Conservation (phyloP, 2,329 filamentous ascomycete genomes). For the Periconia sp. region DNA sequence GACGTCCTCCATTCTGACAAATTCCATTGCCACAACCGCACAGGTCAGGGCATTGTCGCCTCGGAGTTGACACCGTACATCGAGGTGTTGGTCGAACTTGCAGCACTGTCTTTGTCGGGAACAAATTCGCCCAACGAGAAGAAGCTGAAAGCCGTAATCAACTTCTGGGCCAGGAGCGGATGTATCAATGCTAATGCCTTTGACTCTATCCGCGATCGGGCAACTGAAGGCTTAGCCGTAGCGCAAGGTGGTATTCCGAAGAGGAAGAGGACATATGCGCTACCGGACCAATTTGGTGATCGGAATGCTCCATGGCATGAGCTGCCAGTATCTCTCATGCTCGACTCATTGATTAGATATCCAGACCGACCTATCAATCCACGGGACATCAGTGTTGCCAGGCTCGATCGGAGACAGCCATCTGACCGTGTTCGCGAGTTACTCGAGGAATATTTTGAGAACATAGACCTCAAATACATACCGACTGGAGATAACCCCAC, state of each 20-base stretch:
- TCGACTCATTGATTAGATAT: constrained; percentile 78
- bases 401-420: constrained; percentile 72
- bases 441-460: constrained; percentile 71
- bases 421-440: constrained; percentile 73
- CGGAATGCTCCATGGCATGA: constrained; percentile 77
- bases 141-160: constrained; percentile 65
- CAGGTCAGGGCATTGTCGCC: constrained; percentile 12
- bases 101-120: constrained; percentile 59
- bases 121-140: constrained; percentile 69
- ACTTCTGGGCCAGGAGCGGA: constrained; percentile 71
- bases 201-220: constrained; percentile 64
- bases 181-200: constrained; percentile 66
- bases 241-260: constrained; percentile 35
- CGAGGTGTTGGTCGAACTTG: constrained; percentile 66
- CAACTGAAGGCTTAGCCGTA: constrained; percentile 52
- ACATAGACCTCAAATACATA: constrained; percentile 56
- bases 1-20: constrained; percentile 69
- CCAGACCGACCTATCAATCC: constrained; percentile 76
- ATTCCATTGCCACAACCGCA: constrained; percentile 13
- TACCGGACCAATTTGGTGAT: constrained; percentile 82
- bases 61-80: constrained; percentile 62
- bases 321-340: constrained; percentile 79
- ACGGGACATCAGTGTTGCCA: constrained; percentile 64
- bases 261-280: constrained; percentile 67
- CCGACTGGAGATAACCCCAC: constrained; percentile 50